Evolutionary conservation across 306 rosid species (phyloP).

Genomic region (Boehmeria nivea): DNA sequence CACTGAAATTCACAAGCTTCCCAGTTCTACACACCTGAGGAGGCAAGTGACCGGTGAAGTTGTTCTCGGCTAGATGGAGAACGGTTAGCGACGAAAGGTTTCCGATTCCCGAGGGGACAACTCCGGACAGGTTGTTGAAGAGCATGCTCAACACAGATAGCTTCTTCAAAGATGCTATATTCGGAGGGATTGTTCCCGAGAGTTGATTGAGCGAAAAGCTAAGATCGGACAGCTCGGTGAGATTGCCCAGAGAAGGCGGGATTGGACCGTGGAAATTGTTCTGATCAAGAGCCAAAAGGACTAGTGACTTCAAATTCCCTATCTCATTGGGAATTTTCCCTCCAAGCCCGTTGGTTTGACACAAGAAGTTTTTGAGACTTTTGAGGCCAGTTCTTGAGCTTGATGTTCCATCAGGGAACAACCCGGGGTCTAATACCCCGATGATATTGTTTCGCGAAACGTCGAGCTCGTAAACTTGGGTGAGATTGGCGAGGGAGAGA

Average conservation of each 20-base stretch:
- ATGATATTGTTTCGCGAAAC: slow-evolving; percentile 38
- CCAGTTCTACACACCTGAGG: slow-evolving; percentile 47
- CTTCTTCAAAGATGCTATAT: slow-evolving; percentile 33
- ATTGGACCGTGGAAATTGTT: slow-evolving; percentile 38
- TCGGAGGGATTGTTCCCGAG: slow-evolving; percentile 36
- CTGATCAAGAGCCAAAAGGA: slow-evolving; percentile 34
- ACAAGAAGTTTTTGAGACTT: slow-evolving; percentile 34
- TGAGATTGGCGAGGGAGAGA: slow-evolving; percentile 51
- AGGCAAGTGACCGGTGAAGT: slow-evolving; percentile 47
- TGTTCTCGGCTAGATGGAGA: slow-evolving; percentile 46
- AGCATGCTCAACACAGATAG: slow-evolving; percentile 29
- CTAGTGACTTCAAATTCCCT: slow-evolving; percentile 42
- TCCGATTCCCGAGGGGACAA: slow-evolving; percentile 40
- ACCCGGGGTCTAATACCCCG: slow-evolving; percentile 33
- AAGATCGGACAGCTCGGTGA: slow-evolving; percentile 31
- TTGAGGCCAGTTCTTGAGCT: slow-evolving; percentile 29
- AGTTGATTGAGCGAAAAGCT: slow-evolving; percentile 29
- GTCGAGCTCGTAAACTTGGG: slow-evolving; percentile 47
- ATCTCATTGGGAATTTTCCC: slow-evolving; percentile 45
- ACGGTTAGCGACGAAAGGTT: slow-evolving; percentile 37
- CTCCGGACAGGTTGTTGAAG: slow-evolving; percentile 31
- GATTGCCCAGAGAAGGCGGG: slow-evolving; percentile 43
- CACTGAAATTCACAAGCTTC: slow-evolving; percentile 39
- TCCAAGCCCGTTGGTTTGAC: slow-evolving; percentile 32
- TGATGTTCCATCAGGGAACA: slow-evolving; percentile 35